Conservation (phyloP, 371 early-diverging fungal genomes). For the Apophysomyces sp. region DNA sequence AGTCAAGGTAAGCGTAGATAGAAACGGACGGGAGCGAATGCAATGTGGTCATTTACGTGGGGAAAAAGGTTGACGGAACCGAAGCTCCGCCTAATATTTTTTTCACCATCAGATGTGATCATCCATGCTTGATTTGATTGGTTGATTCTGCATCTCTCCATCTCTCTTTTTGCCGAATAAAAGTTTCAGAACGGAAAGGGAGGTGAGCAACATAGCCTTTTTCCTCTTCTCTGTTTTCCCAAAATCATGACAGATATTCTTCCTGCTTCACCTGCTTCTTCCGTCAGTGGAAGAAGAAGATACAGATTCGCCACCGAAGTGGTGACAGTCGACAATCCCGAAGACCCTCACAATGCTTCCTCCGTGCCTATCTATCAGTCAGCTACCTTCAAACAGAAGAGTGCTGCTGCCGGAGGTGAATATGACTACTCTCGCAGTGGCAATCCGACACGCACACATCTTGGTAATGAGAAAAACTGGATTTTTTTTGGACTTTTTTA, state of each 20-base stretch:
- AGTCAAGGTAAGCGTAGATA: too few species aligned
- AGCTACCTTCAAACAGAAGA: slow-evolving; percentile 92
- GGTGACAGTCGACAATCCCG: slow-evolving; percentile 75
- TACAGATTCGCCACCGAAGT: slow-evolving; percentile 89
- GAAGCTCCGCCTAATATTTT: too few species aligned
- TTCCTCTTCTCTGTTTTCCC: slow-evolving; percentile 5
- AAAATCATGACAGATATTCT: slow-evolving; percentile 23
- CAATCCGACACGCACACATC: slow-evolving; percentile 86
- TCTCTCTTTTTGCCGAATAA: not conserved
- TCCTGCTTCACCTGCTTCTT: slow-evolving; percentile 36
- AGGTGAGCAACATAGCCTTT: not conserved
- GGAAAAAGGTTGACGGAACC: too few species aligned
- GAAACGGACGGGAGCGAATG: too few species aligned
- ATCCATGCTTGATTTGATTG: not conserved
- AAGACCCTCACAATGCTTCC: slow-evolving; percentile 89
- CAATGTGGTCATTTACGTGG: too few species aligned
- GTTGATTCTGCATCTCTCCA: not conserved
- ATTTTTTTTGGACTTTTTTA: not conserved
- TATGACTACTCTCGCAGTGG: slow-evolving; percentile 93
- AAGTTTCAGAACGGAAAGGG: not conserved
- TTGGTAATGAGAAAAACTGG: slow-evolving; percentile 53
- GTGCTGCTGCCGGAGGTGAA: slow-evolving; percentile 80
- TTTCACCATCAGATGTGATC: not conserved
- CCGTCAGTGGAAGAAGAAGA: slow-evolving; percentile 40
- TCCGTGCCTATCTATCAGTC: slow-evolving; percentile 96